Percentiles rank a stretch among this genome's conserved stretches.
Conservation (phyloP, 2,329 filamentous ascomycete species). For the Aspergillus calidoustus region DNA sequence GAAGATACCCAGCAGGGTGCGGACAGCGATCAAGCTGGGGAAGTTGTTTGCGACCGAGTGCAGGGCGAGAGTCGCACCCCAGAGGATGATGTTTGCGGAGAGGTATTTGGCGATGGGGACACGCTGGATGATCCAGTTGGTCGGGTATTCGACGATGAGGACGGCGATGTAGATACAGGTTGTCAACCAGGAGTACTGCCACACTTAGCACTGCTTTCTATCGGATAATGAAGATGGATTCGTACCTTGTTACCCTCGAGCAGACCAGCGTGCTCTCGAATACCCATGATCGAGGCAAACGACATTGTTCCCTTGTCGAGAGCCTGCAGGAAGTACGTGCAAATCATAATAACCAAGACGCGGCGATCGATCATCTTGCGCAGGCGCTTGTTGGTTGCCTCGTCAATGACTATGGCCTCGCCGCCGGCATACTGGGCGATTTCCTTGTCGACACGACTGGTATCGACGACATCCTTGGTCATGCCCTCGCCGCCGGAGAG, state of each 20-base stretch:
- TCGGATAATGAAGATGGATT: neutral
- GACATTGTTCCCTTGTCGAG: conserved; percentile 48
- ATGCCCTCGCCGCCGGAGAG: conserved; percentile 50
- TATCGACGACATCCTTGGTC: conserved; percentile 60
- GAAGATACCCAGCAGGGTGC: conserved; percentile 71
- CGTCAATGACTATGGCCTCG: conserved; percentile 60
- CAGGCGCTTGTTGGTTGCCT: conserved; percentile 64
- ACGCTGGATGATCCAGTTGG: conserved; percentile 66
- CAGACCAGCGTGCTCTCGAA: conserved; percentile 54
- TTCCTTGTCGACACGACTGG: conserved; percentile 68
- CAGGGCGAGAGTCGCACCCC: conserved; percentile 64
- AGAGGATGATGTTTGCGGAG: conserved; percentile 65
- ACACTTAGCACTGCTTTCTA: neutral
- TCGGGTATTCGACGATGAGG: conserved; percentile 72
- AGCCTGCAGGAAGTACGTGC: conserved; percentile 72
- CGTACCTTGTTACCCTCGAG: conserved; percentile 38
- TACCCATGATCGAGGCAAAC: conserved; percentile 49
- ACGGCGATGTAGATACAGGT: conserved; percentile 77
- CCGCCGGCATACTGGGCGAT: conserved; percentile 70
- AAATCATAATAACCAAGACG: conserved; percentile 71
- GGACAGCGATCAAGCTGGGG: conserved; percentile 61
- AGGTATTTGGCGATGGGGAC: conserved; percentile 72
- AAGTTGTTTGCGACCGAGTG: conserved; percentile 68
- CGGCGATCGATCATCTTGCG: conserved; percentile 69
- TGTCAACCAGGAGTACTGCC: conserved; percentile 71